Percentiles rank a stretch among this genome's conserved stretches.
These are phyloP conservation scores for Durusdinium trenchii DNA, from an alignment of 73 alveolate genomes.

Conservation along the genomic window DNA sequence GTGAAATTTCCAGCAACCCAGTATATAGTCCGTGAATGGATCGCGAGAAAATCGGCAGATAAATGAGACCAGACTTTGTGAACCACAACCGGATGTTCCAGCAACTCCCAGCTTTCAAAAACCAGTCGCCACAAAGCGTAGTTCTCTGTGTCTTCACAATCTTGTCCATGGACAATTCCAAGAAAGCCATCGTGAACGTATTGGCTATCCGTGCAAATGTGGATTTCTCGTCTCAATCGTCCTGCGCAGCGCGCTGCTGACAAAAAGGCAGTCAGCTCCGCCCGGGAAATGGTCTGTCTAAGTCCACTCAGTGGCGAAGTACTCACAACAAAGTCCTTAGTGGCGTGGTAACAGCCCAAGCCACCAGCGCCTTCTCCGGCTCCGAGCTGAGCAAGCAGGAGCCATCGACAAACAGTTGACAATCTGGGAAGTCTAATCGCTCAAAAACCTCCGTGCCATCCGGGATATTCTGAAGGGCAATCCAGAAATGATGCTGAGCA, in stretches of 20 bases:
- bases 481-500: not conserved
- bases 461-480: not conserved
- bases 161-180: not conserved
- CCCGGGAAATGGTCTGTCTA: not conserved
- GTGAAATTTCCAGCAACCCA: too few relatives aligned
- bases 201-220: not conserved
- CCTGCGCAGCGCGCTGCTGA: not conserved
- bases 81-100: too few relatives aligned
- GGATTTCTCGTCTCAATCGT: not conserved
- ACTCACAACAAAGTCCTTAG: not conserved
- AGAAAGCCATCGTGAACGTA: not conserved
- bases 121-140: not conserved
- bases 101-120: too few relatives aligned
- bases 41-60: too few relatives aligned
- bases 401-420: not conserved
- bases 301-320: not conserved
- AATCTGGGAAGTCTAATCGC: too few relatives aligned
- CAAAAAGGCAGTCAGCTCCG: not conserved
- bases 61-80: too few relatives aligned
- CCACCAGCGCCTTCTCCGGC: not conserved
- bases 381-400: not conserved
- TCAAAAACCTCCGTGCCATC: not conserved
- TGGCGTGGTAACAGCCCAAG: slow-evolving; percentile 7
- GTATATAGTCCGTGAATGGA: too few relatives aligned
- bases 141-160: not conserved